phyloP scores from a whole-genome alignment of 768 basidiomycete species.

The Termitomyces sp. region DNA sequence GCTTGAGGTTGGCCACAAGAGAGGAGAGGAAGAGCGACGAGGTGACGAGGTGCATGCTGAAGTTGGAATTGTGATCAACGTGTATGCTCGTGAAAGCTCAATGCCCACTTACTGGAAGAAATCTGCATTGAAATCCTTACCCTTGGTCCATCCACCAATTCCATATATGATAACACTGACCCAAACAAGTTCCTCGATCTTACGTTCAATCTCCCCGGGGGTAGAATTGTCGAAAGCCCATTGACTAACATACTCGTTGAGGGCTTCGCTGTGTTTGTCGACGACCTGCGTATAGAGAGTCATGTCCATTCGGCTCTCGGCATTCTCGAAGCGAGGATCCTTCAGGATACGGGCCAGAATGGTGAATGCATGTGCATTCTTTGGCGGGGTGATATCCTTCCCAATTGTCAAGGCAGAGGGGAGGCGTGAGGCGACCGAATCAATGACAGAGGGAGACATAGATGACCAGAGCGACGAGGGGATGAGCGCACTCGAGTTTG shows the following conservation, averaged over 20 bases:
- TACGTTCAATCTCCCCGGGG: constrained; percentile 43
- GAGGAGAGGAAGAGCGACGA: constrained; percentile 56
- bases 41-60: constrained; percentile 57
- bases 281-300: constrained; percentile 33
- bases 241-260: constrained; percentile 38
- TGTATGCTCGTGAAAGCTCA: not conserved
- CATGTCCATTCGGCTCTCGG: constrained; percentile 15
- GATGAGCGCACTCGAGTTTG: constrained; percentile 34
- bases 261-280: constrained; percentile 35
- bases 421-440: not conserved
- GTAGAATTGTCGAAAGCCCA: constrained; percentile 42
- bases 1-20: constrained; percentile 30
- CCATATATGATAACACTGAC: constrained; percentile 51
- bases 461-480: constrained; percentile 25
- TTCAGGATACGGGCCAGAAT: constrained; percentile 55
- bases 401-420: constrained; percentile 5
- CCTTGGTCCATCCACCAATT: constrained; percentile 47
- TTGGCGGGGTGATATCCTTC: not conserved
- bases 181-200: constrained; percentile 66
- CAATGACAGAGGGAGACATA: not conserved
- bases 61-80: not conserved
- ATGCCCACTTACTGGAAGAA: constrained; percentile 53
- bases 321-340: constrained; percentile 37
- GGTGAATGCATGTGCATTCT: constrained; percentile 43
- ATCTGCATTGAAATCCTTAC: constrained; percentile 47